Percentiles rank a stretch among this genome's conserved stretches.
phyloP scores from a whole-genome alignment of 495 filamentous ascomycete genomes.

The Penicillium antarcticum region DNA sequence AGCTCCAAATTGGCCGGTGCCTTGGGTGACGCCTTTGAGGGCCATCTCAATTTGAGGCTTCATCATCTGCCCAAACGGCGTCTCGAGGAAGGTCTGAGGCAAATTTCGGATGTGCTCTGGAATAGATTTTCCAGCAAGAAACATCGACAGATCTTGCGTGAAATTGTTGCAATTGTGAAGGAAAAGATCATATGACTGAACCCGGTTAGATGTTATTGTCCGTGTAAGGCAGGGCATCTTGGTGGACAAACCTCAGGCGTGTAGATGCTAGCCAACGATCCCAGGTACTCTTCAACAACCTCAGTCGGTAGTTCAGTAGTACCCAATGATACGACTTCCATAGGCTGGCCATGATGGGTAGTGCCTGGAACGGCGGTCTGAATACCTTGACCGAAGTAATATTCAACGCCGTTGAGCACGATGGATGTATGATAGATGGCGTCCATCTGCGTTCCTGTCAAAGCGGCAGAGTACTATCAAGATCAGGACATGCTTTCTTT shows the following conservation, averaged over 20 bases:
- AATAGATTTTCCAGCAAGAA: slow-evolving; percentile 85
- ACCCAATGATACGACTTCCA: slow-evolving; percentile 73
- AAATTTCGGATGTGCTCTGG: slow-evolving; percentile 85
- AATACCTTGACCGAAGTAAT: slow-evolving; percentile 73
- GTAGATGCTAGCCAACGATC: slow-evolving; percentile 77
- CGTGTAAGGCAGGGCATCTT: neutral
- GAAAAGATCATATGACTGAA: slow-evolving; percentile 81
- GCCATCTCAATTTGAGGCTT: slow-evolving; percentile 74
- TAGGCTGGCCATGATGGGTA: slow-evolving; percentile 81
- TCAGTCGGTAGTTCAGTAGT: slow-evolving; percentile 76
- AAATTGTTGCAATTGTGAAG: slow-evolving; percentile 99
- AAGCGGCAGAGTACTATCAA: slow-evolving; percentile 40
- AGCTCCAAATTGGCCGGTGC: slow-evolving; percentile 30
- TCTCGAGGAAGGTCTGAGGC: slow-evolving; percentile 80
- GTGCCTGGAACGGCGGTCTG: slow-evolving; percentile 74
- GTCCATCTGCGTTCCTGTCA: slow-evolving; percentile 72
- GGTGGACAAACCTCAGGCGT: slow-evolving; percentile 62
- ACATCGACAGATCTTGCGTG: slow-evolving; percentile 87
- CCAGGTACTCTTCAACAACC: slow-evolving; percentile 84
- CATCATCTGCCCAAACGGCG: slow-evolving; percentile 89
- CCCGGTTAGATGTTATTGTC: slow-evolving; percentile 4
- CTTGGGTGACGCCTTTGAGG: slow-evolving; percentile 65
- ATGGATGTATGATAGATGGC: slow-evolving; percentile 92
- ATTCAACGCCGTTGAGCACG: slow-evolving; percentile 73
- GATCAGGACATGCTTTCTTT: neutral